Percentiles rank a stretch among this genome's conserved stretches.
Evolutionary conservation across 805 yeast species (phyloP).

Genomic region (Cyberlindnera veronae): DNA sequence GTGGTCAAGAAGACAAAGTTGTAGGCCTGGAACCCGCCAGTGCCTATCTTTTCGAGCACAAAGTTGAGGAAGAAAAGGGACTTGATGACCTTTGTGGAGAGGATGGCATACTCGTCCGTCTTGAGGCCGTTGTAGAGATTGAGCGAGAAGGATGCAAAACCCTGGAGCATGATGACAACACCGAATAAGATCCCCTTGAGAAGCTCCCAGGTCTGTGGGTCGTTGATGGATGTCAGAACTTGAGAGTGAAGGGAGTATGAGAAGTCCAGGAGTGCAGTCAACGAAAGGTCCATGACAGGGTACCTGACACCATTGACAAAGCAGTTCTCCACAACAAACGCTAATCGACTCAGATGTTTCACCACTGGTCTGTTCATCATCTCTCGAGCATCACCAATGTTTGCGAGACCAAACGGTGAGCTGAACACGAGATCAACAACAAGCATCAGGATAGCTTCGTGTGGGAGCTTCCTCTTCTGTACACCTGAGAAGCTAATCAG

Average conservation of each 20-base stretch:
- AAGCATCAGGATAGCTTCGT: constrained; percentile 18
- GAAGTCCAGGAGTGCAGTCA: constrained; percentile 17
- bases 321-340: constrained; percentile 41
- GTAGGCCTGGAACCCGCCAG: constrained; percentile 62
- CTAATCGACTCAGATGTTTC: constrained; percentile 46
- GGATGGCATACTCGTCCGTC: constrained; percentile 15
- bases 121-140: constrained; percentile 23
- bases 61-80: constrained; percentile 43
- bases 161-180: constrained; percentile 48
- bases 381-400: constrained; percentile 4
- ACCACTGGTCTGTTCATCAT: constrained; percentile 35
- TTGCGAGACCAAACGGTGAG: constrained; percentile 20
- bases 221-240: constrained; percentile 1
- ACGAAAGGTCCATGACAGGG: constrained; percentile 15
- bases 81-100: constrained; percentile 34
- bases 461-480: constrained; percentile 21
- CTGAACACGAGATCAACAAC: constrained; percentile 20
- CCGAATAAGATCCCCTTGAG: constrained; percentile 44
- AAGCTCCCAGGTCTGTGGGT: constrained; percentile 33
- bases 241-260: constrained; percentile 7
- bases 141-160: constrained; percentile 39
- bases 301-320: constrained; percentile 23
- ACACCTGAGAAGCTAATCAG: constrained; percentile 15
- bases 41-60: constrained; percentile 50
- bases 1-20: constrained; percentile 54